Evolutionary conservation across 345 rosid species (phyloP), one percentile per base, ranked within the genome.

Genomic region (Fremontodendron californicum): DNA sequence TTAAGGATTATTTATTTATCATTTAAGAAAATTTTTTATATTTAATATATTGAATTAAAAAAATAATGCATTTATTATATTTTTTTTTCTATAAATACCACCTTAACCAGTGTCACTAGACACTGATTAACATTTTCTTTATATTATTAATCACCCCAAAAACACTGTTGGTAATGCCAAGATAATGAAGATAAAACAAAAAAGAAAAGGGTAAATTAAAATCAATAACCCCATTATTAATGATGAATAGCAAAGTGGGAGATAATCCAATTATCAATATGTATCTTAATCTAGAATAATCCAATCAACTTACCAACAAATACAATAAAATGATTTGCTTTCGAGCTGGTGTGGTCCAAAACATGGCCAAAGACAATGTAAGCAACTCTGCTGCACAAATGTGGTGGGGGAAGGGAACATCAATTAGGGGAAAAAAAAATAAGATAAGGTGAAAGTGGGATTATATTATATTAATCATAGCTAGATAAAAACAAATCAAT

Each of bases 341-440:
- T 43, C n/a, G 25, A 51, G 40, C 64, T 25, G 64, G 5, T 73
- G 70, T 62, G 78, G 81, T 69, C 82, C 76, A 76, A 52, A 68
- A 7, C 63, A 35, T 58, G 62, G 55, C 63, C 57, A 18, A 37
- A 52, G 8, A 71, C 74, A 15, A 23, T 23, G 21, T 60, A 60
- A 60, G 35, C 72, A 42, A 43, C 11, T 23, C 54, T 6, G 21
- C 60, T 12, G 60, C 60, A 5, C 11, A 71, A 29, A 19, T 76
- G 58, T 65, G 45, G 16, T 37, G 64, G 27, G 70, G 9, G 8
- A 39, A 65, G 70, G 27, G 70, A 39, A 39, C 46, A 37, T 39
- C 70, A 15, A 13, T 15, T 8, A 54, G 57, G 6, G 57, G 11
- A 57, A n/a, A 21, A 9, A 11, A 11, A 58, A 9, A 58, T 23